Evolutionary conservation across 1,139 yeast genomes (phyloP).

Genomic region (Candida gigantensis): DNA sequence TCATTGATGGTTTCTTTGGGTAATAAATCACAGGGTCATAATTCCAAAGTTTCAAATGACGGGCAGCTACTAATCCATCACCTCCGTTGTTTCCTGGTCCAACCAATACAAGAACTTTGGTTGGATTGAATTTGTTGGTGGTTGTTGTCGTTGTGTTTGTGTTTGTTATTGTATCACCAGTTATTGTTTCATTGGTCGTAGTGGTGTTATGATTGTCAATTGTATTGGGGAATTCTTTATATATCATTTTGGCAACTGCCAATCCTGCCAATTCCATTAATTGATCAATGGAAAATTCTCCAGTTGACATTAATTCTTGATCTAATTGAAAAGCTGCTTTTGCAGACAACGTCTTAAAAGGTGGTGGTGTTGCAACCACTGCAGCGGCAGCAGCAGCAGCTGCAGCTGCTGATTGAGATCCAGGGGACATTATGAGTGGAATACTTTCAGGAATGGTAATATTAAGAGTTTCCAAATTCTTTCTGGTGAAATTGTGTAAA

Average conservation of each 20-base stretch:
- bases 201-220: no score
- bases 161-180: no score
- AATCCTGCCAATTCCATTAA: slow-evolving; percentile 96
- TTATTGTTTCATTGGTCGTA: no score
- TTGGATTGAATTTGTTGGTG: not conserved
- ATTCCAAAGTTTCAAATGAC: slow-evolving; percentile 78
- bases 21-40: slow-evolving; percentile 70
- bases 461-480: no score
- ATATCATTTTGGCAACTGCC: slow-evolving; percentile 87
- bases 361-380: slow-evolving; percentile 6
- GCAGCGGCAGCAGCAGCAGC: not conserved
- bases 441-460: no score
- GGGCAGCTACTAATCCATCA: slow-evolving; percentile 93
- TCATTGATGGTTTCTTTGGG: slow-evolving; percentile 57
- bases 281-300: slow-evolving; percentile 87
- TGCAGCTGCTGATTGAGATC: no score
- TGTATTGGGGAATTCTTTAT: slow-evolving; percentile 61
- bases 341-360: slow-evolving; percentile 53
- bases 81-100: slow-evolving; percentile 99
- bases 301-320: slow-evolving; percentile 80
- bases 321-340: slow-evolving; percentile 79
- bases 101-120: slow-evolving; percentile 62
- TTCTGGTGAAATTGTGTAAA: no score
- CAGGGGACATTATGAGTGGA: no score
- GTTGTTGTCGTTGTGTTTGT: slow-evolving; percentile 26